phyloP scores from a whole-genome alignment of 2,329 filamentous ascomycete genomes.

The Paraphaeosphaeria minitans region DNA sequence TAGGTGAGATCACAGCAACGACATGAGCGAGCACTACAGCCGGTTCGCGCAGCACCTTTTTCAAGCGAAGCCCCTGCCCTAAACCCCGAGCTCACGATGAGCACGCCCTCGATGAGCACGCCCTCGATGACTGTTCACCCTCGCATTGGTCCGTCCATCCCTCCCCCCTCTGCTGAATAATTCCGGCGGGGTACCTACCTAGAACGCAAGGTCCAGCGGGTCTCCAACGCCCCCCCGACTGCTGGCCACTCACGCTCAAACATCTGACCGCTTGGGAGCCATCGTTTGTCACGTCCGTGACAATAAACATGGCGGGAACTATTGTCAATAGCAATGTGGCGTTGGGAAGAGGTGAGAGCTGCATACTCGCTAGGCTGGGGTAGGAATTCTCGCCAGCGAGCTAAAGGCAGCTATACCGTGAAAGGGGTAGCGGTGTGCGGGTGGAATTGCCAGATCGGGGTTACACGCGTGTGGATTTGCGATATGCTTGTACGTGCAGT shows the following conservation, averaged over 20 bases:
- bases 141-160: conserved; percentile 13
- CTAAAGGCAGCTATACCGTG: background rate
- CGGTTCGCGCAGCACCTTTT: background rate
- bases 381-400: background rate
- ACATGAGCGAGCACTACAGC: background rate
- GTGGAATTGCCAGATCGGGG: background rate
- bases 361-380: background rate
- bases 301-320: background rate
- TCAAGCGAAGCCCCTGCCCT: background rate
- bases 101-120: background rate
- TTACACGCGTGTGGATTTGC: background rate
- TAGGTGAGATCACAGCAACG: background rate
- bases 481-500: background rate
- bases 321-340: background rate
- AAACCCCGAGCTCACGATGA: conserved; percentile 11
- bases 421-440: background rate
- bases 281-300: background rate
- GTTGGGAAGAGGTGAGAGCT: background rate
- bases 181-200: conserved; percentile 22
- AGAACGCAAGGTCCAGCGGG: conserved; percentile 6
- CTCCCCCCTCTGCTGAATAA: conserved; percentile 35
- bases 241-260: background rate
- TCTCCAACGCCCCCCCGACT: conserved; percentile 15
- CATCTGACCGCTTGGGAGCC: no score
- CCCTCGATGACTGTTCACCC: no score